Base-by-base conservation (phyloP, 2,329 filamentous ascomycete species). In the Penicillium nordicum region DNA sequence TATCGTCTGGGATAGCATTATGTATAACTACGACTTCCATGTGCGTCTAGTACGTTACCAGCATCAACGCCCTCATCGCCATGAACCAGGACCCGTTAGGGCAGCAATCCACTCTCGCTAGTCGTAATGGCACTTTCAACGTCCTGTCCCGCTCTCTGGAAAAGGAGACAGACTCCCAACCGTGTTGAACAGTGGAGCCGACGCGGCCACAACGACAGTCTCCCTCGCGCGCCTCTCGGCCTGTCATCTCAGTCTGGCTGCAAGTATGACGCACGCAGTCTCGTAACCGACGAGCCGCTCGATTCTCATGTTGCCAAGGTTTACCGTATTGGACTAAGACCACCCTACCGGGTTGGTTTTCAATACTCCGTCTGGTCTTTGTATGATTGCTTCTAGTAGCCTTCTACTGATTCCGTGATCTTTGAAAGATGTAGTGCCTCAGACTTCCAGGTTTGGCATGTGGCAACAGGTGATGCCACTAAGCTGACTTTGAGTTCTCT, bases 81-180 rank as follows among this genome's bases (percentile, higher is more conserved):
- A 70, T 79, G 1, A 72, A 79, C 50, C 77, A 80, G 59, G 78
- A 79, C 43, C 61, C 62, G 4, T 58, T 78, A 6, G 74, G 72
- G 18, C 68, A 78, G 60, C 78, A 79, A 62, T 77, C 78, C 5
- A 80, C 80, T 5, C 66, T 82, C 25, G 78, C 79, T 6, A 79
- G 74, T 51, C 76, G 78, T 32, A 73, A 76, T 57, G 68, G 59
- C 0, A 68, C 61, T 4, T 77, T 77, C 64, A 79, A 82, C 58
- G 73, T 81, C 4, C 62, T 82, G 38, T 78, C 77, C 12, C 78
- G 78, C 64, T 76, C 70, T 53, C 64, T 82, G 14, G 74, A 71
- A 8, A 78, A 79, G 77, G 78, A 3, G 78, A 80, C 58, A 71
- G 79, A 4, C 58, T 82, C 10, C 63, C 81, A n/a, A 77, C 77